Evolutionary conservation across 2,329 filamentous ascomycete genomes (phyloP).

Genomic region (Lasiodiplodia gonubiensis): DNA sequence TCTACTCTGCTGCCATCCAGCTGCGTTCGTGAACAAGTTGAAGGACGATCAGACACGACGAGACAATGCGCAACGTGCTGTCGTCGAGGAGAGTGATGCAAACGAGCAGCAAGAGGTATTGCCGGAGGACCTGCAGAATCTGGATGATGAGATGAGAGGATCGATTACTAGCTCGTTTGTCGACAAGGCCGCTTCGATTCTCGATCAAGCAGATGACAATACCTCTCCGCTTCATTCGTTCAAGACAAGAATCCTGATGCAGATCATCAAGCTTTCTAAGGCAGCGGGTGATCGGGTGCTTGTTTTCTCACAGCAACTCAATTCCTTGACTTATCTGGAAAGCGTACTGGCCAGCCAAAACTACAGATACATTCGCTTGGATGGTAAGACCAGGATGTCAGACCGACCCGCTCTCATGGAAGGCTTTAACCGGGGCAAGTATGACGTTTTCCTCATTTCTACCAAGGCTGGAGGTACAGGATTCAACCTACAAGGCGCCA

Average conservation of each 20-base stretch:
- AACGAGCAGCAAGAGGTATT: constrained; percentile 1
- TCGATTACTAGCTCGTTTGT: background rate
- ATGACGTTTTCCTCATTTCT: constrained; percentile 75
- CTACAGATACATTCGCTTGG: constrained; percentile 63
- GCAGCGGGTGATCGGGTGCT: constrained; percentile 73
- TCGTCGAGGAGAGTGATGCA: constrained; percentile 2
- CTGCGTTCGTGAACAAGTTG: constrained; percentile 45
- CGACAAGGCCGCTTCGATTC: background rate
- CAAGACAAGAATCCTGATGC: constrained; percentile 70
- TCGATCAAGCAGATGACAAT: constrained; percentile 36
- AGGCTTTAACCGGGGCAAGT: constrained; percentile 68
- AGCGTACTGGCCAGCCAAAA: constrained; percentile 58
- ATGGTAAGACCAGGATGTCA: constrained; percentile 65
- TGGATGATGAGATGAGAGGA: background rate
- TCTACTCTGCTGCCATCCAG: constrained; percentile 65
- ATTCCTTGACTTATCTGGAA: constrained; percentile 72
- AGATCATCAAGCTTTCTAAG: constrained; percentile 71
- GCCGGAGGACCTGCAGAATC: background rate
- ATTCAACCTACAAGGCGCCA: constrained; percentile 82
- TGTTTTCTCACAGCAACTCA: constrained; percentile 77
- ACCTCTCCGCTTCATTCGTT: constrained; percentile 63
- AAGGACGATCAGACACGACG: constrained; percentile 34
- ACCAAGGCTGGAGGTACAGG: constrained; percentile 82
- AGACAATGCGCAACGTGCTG: background rate
- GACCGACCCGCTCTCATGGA: constrained; percentile 60